These are phyloP conservation scores for Malassezia psittaci DNA, from an alignment of 1,284 basidiomycete genomes.

Conservation along the genomic window DNA sequence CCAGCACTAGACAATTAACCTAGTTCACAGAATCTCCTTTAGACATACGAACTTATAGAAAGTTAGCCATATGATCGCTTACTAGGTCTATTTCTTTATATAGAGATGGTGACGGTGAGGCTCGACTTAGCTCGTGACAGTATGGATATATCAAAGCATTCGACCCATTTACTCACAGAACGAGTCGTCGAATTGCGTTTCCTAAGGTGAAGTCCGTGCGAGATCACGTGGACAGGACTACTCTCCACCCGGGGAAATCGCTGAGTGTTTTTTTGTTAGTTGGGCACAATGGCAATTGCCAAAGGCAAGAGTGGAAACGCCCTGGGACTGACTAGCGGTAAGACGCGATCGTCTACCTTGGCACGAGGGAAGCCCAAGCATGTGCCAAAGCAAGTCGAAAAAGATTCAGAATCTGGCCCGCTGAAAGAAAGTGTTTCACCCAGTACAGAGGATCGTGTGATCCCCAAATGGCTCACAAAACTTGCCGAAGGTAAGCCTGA, in stretches of 20 bases:
- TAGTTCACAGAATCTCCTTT: neutral
- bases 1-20: slow-evolving; percentile 16
- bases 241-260: too few relatives aligned
- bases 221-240: too few relatives aligned
- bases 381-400: neutral
- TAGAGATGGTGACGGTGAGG: too few relatives aligned
- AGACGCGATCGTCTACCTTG: neutral
- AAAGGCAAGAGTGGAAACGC: neutral
- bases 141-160: too few relatives aligned
- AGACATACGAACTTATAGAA: neutral
- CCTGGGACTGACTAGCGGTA: slow-evolving; percentile 9
- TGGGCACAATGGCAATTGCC: neutral
- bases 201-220: too few relatives aligned
- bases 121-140: too few relatives aligned
- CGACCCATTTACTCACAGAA: too few relatives aligned
- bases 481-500: slow-evolving; percentile 13
- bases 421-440: too few relatives aligned
- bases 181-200: too few relatives aligned
- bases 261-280: too few relatives aligned
- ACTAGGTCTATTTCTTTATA: too few relatives aligned
- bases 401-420: neutral
- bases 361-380: neutral
- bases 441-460: neutral
- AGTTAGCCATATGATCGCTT: neutral
- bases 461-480: neutral